Evolutionary conservation across 2,329 filamentous ascomycete genomes (phyloP), one percentile per base, ranked within the genome.

Genomic region (Botrytis deweyae): DNA sequence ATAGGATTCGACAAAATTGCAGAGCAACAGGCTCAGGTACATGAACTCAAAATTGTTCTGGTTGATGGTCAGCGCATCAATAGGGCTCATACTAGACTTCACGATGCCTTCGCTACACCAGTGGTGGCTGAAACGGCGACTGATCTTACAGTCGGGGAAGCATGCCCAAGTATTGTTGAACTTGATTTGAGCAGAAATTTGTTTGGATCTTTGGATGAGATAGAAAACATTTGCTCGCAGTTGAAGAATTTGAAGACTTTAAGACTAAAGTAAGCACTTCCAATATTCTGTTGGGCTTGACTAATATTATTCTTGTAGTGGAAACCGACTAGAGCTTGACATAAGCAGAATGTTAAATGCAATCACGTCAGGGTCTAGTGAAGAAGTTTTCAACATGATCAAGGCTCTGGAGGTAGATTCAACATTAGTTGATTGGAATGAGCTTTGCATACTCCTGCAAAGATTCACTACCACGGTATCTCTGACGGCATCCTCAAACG

Each of bases 1-100:
- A 89, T 98, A 49, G 96, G 96, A 44, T 98, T 98, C 78, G 94
- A 97, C 78, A 98, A 98, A 85, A 93, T 98, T 77, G 89, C 92
- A 62, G 88, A 88, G 77, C 90, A 95, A 82, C 90, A 97, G 79
- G 92, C 94, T 78, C 86, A 92, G 80, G 85, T 98, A 46, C 86
- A 91, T 72, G 93, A 96, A 78, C 87, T 98, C 74, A 91, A 88
- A 77, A 90, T 95, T 72, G 90, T 97, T 68, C 89, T 98, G 58
- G 86, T 99, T 12, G 95, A 98, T 83, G 91, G 92, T 22, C 83
- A 93, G 80, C 86, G 89, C 69, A 87, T 98, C 75, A 82, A 81
- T 70, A 80, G 82, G 18, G 82, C 80, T 3, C 80, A 82, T 29
- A 82, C 64, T 76, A 16, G 40, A 58, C 38, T 16, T 69, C 36